These are phyloP conservation scores for Bauhinia variegata DNA, from an alignment of 306 rosid species.

Conservation along the genomic window DNA sequence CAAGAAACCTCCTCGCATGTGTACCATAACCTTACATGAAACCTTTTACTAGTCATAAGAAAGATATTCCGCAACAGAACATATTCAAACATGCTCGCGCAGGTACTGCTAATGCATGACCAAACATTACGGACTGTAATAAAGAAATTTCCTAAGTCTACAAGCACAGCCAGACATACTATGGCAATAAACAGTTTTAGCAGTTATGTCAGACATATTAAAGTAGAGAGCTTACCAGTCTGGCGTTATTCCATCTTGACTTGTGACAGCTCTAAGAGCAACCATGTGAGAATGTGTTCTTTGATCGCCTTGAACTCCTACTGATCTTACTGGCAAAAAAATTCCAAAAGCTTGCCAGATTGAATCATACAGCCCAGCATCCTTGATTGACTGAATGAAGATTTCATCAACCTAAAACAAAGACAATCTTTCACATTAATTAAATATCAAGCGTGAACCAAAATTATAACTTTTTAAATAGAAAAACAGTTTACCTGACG, in stretches of 20 bases:
- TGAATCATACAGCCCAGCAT: constrained; percentile 87
- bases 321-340: constrained; percentile 84
- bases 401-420: constrained; percentile 86
- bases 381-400: constrained; percentile 87
- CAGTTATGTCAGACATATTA: constrained; percentile 4
- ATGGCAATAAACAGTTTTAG: not conserved
- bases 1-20: constrained; percentile 72
- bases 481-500: constrained; percentile 61
- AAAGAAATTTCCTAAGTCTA: not conserved
- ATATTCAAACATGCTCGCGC: constrained; percentile 28
- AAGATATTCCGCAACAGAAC: constrained; percentile 13
- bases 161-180: too few species aligned
- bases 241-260: constrained; percentile 99
- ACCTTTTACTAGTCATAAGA: not conserved
- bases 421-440: constrained; percentile 28
- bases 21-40: constrained; percentile 30
- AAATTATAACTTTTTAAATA: not conserved
- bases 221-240: constrained; percentile 68
- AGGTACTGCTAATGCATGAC: not conserved
- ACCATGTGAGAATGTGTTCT: constrained; percentile 97
- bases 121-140: not conserved
- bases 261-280: constrained; percentile 92
- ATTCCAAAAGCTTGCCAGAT: constrained; percentile 99
- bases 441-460: not conserved
- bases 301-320: constrained; percentile 96